Evolutionary conservation across 176 grass and related monocot genomes (phyloP).

Genomic region (Hyparrhenia diplandra): DNA sequence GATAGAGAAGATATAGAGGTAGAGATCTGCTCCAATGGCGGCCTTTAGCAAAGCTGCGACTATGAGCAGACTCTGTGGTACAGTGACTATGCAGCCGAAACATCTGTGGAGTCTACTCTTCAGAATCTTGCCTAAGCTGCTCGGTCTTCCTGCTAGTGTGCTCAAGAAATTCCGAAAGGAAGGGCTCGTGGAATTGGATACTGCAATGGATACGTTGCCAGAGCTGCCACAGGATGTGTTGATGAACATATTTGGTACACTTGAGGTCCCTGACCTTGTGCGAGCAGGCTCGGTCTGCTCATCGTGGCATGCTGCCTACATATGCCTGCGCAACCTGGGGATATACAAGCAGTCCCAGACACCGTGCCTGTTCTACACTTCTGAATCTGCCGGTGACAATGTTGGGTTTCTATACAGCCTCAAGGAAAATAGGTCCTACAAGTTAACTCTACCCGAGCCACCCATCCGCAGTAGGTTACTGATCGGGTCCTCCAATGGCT

Average conservation of each 20-base stretch:
- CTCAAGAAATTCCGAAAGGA: background rate
- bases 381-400: background rate
- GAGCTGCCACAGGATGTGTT: background rate
- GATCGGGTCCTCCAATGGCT: background rate
- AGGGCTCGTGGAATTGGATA: background rate
- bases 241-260: background rate
- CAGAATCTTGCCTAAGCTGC: background rate
- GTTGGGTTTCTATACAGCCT: no score
- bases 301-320: background rate
- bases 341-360: background rate
- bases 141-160: background rate
- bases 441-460: background rate
- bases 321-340: background rate
- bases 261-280: background rate
- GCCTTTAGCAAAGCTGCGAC: background rate
- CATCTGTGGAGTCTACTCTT: background rate
- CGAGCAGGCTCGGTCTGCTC: background rate
- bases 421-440: background rate
- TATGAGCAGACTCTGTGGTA: background rate
- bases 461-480: background rate
- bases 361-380: background rate
- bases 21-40: background rate
- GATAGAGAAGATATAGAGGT: no score
- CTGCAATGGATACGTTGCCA: background rate
- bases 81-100: background rate